Evolutionary conservation across 805 yeast species (phyloP), one percentile per base, ranked within the genome.

Genomic region (Ogataea minuta): DNA sequence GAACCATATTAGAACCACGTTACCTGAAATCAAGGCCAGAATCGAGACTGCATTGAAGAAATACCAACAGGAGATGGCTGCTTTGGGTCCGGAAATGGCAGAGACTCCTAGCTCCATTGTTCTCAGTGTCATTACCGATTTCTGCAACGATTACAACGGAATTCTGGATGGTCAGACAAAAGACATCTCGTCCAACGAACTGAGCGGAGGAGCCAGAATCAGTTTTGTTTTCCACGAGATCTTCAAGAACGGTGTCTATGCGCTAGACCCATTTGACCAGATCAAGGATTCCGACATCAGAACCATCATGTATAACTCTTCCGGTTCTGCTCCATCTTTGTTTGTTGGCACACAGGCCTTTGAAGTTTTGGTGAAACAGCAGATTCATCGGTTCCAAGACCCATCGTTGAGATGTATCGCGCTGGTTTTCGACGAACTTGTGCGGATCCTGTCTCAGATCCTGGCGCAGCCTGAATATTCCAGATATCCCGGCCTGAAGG

Each of bases 341-440:
- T 91, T 91, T 68, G 98, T 91, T 45, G 98, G 98, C 16, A 91
- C 98, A 8, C 93, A 88, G 55, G 97, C 97, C 0, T 91, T 91
- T 63, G 99, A 93, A 63, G 95, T 90, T 13, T 76, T 90, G 46
- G 97, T 91, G 32, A 89, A 87, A 64, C 95, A 88, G 61, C 96
- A 88, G 66, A 90, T 91, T 51, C 80, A 74, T 54, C 79, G 98
- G 64, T 88, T 93, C 68, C 96, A 90, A 66, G 97, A 91, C 55
- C 99, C 99, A 9, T 70, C 93, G 3, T 54, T 86, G 44, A 80
- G 95, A 55, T 87, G 97, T 70, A 89, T 90, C 46, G 79, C 84
- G 46, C 76, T 91, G 54, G 85, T 91, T 39, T 93, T 87, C 63
- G 99, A 91, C 64, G 99, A 93, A 69, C 74, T 93, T 60, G 95